Evolutionary conservation across 495 filamentous ascomycete species (phyloP).

Genomic region (Aspergillus taichungensis): DNA sequence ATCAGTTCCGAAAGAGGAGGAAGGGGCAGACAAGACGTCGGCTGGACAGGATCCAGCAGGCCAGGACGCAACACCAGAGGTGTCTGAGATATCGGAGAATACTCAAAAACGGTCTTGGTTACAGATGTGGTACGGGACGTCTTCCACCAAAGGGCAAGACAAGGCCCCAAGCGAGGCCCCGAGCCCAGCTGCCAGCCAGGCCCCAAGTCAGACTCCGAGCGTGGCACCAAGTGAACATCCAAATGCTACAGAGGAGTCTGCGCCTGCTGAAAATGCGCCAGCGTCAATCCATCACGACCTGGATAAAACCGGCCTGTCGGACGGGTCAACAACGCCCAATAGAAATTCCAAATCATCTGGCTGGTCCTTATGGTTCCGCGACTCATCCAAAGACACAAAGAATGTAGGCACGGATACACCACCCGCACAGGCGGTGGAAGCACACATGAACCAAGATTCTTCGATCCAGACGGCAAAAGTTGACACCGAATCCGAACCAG

Average conservation of each 20-base stretch:
- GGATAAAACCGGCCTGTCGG: constrained; percentile 1
- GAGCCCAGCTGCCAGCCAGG: constrained; percentile 8
- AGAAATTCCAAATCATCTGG: constrained; percentile 47
- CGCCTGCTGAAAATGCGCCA: constrained; percentile 2
- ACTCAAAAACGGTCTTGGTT: constrained; percentile 37
- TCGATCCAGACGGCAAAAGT: constrained; percentile 4
- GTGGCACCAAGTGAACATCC: no score
- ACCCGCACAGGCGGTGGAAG: constrained; percentile 50
- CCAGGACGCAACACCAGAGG: constrained; percentile 14
- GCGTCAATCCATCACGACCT: constrained; percentile 11
- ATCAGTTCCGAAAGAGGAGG: constrained; percentile 14
- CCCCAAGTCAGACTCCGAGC: no score
- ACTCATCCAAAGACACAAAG: constrained; percentile 40
- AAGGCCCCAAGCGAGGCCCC: constrained; percentile 16
- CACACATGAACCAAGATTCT: constrained; percentile 52
- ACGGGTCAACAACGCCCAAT: constrained; percentile 17
- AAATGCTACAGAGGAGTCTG: no score
- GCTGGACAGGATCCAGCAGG: constrained; percentile 11
- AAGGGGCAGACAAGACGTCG: constrained; percentile 12
- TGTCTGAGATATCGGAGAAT: constrained; percentile 8
- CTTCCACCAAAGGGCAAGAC: constrained; percentile 20
- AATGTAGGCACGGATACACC: constrained; percentile 12
- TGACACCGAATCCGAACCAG: constrained; percentile 15
- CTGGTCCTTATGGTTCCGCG: constrained; percentile 82
- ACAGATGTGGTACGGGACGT: constrained; percentile 39